phyloP scores from a whole-genome alignment of 1,284 basidiomycete genomes.

The Sutorius eximius region DNA sequence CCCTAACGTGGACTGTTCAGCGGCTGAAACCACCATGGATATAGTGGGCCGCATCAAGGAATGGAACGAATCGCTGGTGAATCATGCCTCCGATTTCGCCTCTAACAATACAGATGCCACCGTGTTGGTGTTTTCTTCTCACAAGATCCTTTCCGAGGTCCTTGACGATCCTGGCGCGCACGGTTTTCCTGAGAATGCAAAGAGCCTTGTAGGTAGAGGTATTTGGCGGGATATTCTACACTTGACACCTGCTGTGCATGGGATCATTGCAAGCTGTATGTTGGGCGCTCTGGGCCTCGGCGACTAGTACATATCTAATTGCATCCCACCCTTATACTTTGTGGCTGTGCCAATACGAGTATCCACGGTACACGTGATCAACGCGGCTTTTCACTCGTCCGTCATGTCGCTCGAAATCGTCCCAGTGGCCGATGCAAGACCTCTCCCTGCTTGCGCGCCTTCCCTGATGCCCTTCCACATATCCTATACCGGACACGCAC shows the following conservation, averaged over 20 bases:
- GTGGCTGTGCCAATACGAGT: slow-evolving; percentile 1
- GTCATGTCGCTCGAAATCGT: slow-evolving; percentile 28
- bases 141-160: slow-evolving; percentile 33
- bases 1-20: neutral
- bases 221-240: slow-evolving; percentile 42
- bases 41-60: slow-evolving; percentile 17
- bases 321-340: neutral
- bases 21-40: neutral
- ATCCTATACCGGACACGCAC: slow-evolving; percentile 65
- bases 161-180: slow-evolving; percentile 36
- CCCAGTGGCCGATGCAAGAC: slow-evolving; percentile 1
- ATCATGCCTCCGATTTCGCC: slow-evolving; percentile 25
- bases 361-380: slow-evolving; percentile 26
- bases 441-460: slow-evolving; percentile 43
- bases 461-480: slow-evolving; percentile 83
- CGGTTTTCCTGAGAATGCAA: slow-evolving; percentile 33
- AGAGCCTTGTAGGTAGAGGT: slow-evolving; percentile 24
- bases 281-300: neutral
- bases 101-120: slow-evolving; percentile 15
- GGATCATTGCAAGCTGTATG: slow-evolving; percentile 15
- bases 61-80: slow-evolving; percentile 34
- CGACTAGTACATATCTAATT: neutral
- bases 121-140: slow-evolving; percentile 35
- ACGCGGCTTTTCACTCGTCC: neutral
- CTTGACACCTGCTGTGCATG: slow-evolving; percentile 34